Percentiles rank a stretch among this genome's conserved stretches.
phyloP scores from a whole-genome alignment of 2,329 filamentous ascomycete genomes.

The Purpureocillium lavendulum region DNA sequence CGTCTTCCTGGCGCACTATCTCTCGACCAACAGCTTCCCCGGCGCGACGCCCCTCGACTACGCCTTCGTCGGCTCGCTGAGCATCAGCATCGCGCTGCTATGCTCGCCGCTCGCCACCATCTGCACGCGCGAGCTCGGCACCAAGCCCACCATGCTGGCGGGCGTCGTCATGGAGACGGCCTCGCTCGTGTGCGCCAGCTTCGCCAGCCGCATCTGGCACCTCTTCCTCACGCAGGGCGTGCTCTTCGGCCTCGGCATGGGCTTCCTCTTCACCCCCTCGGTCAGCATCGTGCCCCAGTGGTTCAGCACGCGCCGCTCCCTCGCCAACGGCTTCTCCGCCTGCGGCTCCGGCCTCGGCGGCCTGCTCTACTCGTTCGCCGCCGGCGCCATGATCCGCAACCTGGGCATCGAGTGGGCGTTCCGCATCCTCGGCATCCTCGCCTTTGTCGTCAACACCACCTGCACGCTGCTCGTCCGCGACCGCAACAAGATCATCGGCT shows the following conservation, averaged over 20 bases:
- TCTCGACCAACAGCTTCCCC: slow-evolving; percentile 50
- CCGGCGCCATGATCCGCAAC: slow-evolving; percentile 58
- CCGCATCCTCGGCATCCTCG: slow-evolving; percentile 54
- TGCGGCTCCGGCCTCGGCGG: slow-evolving; percentile 72
- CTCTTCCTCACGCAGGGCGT: slow-evolving; percentile 68
- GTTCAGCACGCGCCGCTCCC: slow-evolving; percentile 59
- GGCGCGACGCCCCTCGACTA: slow-evolving; percentile 58
- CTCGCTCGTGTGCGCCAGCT: slow-evolving; percentile 62
- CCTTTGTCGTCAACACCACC: slow-evolving; percentile 54
- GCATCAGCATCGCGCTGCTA: slow-evolving; percentile 43
- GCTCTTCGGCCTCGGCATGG: slow-evolving; percentile 71
- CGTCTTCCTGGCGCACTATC: slow-evolving; percentile 50
- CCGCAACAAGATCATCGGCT: slow-evolving; percentile 62
- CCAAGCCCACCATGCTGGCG: slow-evolving; percentile 52
- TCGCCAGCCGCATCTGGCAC: slow-evolving; percentile 63
- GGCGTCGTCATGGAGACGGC: slow-evolving; percentile 56
- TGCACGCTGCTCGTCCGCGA: slow-evolving; percentile 60
- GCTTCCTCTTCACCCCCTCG: slow-evolving; percentile 63
- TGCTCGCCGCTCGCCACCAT: slow-evolving; percentile 61
- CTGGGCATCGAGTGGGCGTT: slow-evolving; percentile 61
- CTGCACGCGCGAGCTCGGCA: slow-evolving; percentile 53
- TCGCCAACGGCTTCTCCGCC: slow-evolving; percentile 61
- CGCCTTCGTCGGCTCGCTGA: slow-evolving; percentile 60
- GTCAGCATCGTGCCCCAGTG: slow-evolving; percentile 65
- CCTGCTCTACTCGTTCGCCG: slow-evolving; percentile 56